These are phyloP conservation scores for Huntiella moniliformis DNA, from an alignment of 2,329 filamentous ascomycete species.

Conservation along the genomic window DNA sequence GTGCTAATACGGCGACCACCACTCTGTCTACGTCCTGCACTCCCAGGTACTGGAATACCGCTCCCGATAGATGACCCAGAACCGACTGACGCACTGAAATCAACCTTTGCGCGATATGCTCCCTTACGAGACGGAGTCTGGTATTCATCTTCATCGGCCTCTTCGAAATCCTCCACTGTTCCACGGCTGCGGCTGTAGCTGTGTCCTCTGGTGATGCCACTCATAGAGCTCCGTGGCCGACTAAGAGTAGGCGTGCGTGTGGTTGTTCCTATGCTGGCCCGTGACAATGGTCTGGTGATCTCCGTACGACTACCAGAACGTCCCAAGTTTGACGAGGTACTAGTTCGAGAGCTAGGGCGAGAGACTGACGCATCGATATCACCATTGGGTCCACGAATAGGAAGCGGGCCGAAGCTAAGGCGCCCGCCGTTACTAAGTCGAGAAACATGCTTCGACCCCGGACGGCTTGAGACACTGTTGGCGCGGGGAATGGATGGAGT, in stretches of 20 bases:
- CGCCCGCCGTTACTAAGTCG: constrained; percentile 43
- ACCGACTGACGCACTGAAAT: constrained; percentile 14
- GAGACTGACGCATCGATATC: constrained; percentile 27
- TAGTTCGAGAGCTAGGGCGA: constrained; percentile 57
- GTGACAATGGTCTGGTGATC: constrained; percentile 43
- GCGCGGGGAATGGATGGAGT: constrained; percentile 25
- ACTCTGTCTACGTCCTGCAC: constrained; percentile 13
- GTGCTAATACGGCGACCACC: constrained; percentile 23
- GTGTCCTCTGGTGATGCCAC: constrained; percentile 34
- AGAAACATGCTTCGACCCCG: constrained; percentile 30
- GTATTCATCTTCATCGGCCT: constrained; percentile 23
- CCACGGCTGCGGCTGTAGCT: constrained; percentile 28
- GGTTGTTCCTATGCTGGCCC: constrained; percentile 36
- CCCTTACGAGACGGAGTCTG: constrained; percentile 34
- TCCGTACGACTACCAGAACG: constrained; percentile 36
- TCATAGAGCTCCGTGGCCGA: constrained; percentile 53
- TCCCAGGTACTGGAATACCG: constrained; percentile 26
- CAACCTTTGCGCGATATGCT: constrained; percentile 31
- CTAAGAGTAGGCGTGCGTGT: constrained; percentile 43
- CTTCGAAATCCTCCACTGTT: constrained; percentile 29
- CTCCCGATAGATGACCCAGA: constrained; percentile 21
- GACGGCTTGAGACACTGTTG: constrained; percentile 15
- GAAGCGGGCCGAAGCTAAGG: constrained; percentile 43
- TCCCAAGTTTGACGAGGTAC: constrained; percentile 31
- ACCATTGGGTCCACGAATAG: constrained; percentile 33